A percentile compares a stretch with the other conserved stretches of the same genome.
Evolutionary conservation across 495 filamentous ascomycete species (phyloP).

Genomic region (Annulohypoxylon bovei): DNA sequence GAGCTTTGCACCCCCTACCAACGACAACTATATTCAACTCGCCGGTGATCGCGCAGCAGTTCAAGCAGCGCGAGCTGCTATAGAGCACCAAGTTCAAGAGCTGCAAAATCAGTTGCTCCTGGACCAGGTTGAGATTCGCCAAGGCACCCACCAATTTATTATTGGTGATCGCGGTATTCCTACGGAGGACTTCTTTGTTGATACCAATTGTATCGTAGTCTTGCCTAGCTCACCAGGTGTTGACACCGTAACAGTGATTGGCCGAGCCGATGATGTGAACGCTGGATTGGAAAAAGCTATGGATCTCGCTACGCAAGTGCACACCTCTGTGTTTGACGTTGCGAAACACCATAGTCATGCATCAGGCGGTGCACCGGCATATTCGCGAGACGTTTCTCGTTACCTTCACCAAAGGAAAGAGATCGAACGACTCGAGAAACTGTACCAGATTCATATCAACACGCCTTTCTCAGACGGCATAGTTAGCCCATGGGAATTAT

Average conservation of each 20-base stretch:
- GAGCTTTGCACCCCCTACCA: conserved; percentile 70
- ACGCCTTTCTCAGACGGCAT: conserved; percentile 70
- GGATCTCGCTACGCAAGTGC: conserved; percentile 84
- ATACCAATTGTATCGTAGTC: conserved; percentile 91
- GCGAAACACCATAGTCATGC: conserved; percentile 78
- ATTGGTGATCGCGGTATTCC: conserved; percentile 81
- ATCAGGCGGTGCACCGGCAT: conserved; percentile 73
- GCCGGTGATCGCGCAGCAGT: conserved; percentile 87
- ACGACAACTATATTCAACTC: conserved; percentile 78
- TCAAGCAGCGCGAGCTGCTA: conserved; percentile 77
- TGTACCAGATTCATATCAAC: conserved; percentile 82
- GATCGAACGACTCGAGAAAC: conserved; percentile 78
- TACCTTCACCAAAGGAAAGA: conserved; percentile 82
- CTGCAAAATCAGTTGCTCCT: conserved; percentile 74
- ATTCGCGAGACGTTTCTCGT: conserved; percentile 83
- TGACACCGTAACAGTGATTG: conserved; percentile 84
- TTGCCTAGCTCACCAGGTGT: conserved; percentile 78
- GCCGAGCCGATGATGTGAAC: conserved; percentile 76
- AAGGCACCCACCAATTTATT: conserved; percentile 89
- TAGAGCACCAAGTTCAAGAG: conserved; percentile 78
- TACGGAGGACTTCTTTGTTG: conserved; percentile 82
- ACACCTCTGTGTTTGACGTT: conserved; percentile 79
- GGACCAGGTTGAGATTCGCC: conserved; percentile 77
- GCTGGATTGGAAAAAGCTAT: conserved; percentile 79
- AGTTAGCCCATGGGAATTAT: conserved; percentile 83